A percentile compares a stretch with the other conserved stretches of the same genome.
phyloP scores from a whole-genome alignment of 2,329 filamentous ascomycete genomes.

The Anthostomella pinea region DNA sequence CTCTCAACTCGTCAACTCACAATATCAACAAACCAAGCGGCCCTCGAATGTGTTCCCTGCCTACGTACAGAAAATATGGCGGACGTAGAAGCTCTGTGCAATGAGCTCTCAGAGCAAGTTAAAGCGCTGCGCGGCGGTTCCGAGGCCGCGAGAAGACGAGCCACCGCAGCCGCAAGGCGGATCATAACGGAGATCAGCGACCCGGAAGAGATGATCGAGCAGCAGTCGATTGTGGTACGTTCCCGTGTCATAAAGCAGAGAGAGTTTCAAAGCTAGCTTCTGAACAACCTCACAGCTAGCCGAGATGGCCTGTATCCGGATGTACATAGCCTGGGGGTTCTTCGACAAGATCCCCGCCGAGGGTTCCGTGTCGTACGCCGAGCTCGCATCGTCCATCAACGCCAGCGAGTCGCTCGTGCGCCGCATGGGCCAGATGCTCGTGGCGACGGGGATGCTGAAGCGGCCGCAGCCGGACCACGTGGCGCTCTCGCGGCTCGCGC shows the following conservation, averaged over 20 bases:
- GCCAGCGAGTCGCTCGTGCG: conserved; percentile 12
- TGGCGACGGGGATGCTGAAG: conserved; percentile 16
- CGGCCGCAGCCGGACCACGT: conserved; percentile 9
- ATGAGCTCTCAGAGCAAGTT: conserved; percentile 10
- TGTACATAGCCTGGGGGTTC: conserved; percentile 17
- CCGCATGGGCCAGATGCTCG: conserved; percentile 18
- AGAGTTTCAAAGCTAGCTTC: too few species aligned
- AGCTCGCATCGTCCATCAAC: conserved; percentile 9
- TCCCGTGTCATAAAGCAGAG: not conserved
- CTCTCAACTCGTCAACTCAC: too few species aligned
- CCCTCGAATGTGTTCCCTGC: too few species aligned
- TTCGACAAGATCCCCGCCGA: conserved; percentile 17
- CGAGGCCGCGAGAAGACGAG: conserved; percentile 6
- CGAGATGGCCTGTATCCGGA: conserved; percentile 13
- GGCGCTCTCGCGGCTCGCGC: conserved; percentile 14
- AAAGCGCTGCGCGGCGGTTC: conserved; percentile 3
- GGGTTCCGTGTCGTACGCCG: conserved; percentile 10
- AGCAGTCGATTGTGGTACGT: conserved; percentile 12
- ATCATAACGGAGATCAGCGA: conserved; percentile 11
- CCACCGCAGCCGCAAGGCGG: conserved; percentile 6
- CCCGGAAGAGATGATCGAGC: conserved; percentile 10
- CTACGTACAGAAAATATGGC: too few species aligned
- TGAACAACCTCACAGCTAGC: conserved; percentile 10
- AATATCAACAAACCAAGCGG: too few species aligned
- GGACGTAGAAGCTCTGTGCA: conserved; percentile 6